A percentile compares a stretch with the other conserved stretches of the same genome.
Conservation (phyloP, 306 rosid species). For the Biancaea sappan region DNA sequence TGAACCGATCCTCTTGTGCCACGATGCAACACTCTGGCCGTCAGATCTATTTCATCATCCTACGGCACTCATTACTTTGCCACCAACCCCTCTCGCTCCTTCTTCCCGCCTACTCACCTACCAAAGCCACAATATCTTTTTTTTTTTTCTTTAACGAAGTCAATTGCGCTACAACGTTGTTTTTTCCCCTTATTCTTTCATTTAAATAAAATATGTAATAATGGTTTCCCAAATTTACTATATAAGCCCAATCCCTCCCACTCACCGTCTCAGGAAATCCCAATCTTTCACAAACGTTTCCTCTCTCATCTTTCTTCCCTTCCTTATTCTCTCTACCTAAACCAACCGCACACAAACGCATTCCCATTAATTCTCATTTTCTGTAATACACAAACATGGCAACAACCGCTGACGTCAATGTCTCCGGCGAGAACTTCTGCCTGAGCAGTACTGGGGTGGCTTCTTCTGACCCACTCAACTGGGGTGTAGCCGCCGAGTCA, state of each 20-base stretch:
- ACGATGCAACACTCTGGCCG: background rate
- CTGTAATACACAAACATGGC: constrained; percentile 36
- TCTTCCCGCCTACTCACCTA: background rate
- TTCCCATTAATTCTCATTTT: too few species aligned
- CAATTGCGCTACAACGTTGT: too few species aligned
- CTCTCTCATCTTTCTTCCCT: background rate
- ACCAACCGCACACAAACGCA: too few species aligned
- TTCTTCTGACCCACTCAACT: constrained; percentile 61
- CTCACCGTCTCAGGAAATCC: constrained; percentile 17
- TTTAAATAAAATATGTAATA: background rate
- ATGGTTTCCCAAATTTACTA: background rate
- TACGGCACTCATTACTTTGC: background rate
- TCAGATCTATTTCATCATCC: background rate
- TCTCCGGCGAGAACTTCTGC: constrained; percentile 38
- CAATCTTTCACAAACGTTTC: background rate
- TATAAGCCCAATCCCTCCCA: background rate
- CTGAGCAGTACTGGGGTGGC: background rate
- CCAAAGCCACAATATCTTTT: background rate
- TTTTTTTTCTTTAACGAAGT: too few species aligned
- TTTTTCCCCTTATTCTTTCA: too few species aligned
- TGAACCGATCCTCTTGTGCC: background rate
- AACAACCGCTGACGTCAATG: constrained; percentile 24
- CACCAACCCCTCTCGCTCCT: background rate
- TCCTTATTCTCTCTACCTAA: too few species aligned
- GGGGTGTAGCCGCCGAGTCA: constrained; percentile 67